A percentile compares a stretch with the other conserved stretches of the same genome.
Evolutionary conservation across 768 basidiomycete genomes (phyloP).

Genomic region (Suillus variegatus): DNA sequence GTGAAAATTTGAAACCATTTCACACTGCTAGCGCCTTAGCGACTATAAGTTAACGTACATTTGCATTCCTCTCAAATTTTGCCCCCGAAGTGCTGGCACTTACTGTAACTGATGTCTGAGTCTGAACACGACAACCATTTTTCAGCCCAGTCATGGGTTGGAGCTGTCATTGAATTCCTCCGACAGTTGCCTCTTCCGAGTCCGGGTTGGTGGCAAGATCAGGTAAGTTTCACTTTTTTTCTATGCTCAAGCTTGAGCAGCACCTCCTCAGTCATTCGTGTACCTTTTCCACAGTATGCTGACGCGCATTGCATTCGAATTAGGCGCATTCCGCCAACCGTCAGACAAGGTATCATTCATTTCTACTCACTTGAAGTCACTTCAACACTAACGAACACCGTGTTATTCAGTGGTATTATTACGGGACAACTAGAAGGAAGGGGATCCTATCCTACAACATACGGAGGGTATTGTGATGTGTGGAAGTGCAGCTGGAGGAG

Average conservation of each 20-base stretch:
- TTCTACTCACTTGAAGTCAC: not conserved
- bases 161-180: not conserved
- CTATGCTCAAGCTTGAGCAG: not conserved
- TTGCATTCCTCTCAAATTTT: not conserved
- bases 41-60: not conserved
- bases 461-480: slow-evolving; percentile 13
- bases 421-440: slow-evolving; percentile 9
- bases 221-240: not conserved
- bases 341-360: not conserved
- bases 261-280: not conserved
- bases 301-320: not conserved
- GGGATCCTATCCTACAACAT: slow-evolving; percentile 8
- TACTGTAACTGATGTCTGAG: not conserved
- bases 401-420: slow-evolving; percentile 9
- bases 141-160: not conserved
- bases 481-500: slow-evolving; percentile 22
- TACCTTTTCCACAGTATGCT: not conserved
- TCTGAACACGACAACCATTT: not conserved
- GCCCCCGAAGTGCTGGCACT: not conserved
- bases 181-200: not conserved
- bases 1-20: not conserved
- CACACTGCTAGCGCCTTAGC: not conserved
- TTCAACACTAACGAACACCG: not conserved
- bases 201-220: not conserved
- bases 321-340: not conserved